Base-by-base conservation (phyloP, 2,329 filamentous ascomycete genomes). In the Colletotrichum australisinense region DNA sequence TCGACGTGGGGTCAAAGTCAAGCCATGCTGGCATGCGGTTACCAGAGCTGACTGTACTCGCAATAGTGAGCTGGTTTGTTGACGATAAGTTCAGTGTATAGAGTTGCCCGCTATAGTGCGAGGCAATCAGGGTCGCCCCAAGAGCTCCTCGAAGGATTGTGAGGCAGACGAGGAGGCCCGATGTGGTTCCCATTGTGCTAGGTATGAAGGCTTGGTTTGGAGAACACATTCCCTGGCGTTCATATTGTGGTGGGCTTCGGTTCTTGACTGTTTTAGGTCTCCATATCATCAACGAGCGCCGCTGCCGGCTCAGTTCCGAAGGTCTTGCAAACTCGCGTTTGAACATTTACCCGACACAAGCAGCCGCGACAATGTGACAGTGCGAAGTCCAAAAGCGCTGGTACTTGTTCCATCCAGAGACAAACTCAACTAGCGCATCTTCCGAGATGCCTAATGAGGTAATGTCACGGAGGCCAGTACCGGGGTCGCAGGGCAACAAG, bases 71-170 rank as follows among this genome's bases (percentile, higher is more conserved):
- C 12, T 78, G 78, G 35, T 74, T 77, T 59, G 78, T 76, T 19
- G 75, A 75, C 16, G 76, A 79, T 32, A 80, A 77, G 4, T 79
- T 77, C 24, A 85, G 79, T 5, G 81, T 80, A 76, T 81, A 84
- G 57, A 85, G 78, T 68, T 81, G 81, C 56, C 83, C 83, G 22
- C 80, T 84, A 73, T 84, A 85, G 69, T 84, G 83, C 2, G 83
- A 83, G 35, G 79, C 83, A 4, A 84, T 75, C 19, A 85, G 77
- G 22, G 77, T 84, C 2, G 63, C 63, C 22, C 42, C 56, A 7
- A 62, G 12, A 8, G n/a, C 63, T 5, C n/a, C 28, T 9, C 9
- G 30, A 14, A 49, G 9, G n/a, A 19, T 35, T 6, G 42, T 28
- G 8, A 46, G 14, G 30, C 38, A 63, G 19, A 38, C 26, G 4